phyloP scores from a whole-genome alignment of 176 grass and related monocot species.

The Oropetium thomaeum region DNA sequence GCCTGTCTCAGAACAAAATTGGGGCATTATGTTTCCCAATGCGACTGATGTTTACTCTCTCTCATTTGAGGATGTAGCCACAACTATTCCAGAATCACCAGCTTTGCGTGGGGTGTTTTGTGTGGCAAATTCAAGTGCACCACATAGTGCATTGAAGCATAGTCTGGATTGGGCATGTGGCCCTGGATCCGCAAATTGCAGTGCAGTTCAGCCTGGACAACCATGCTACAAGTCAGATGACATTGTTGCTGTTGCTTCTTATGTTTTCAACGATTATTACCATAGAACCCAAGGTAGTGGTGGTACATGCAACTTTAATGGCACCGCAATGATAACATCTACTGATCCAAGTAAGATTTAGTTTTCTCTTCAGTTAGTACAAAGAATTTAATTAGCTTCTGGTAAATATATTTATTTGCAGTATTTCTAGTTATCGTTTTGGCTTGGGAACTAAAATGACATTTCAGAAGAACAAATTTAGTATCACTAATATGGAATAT shows the following conservation, averaged over 20 bases:
- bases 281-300: constrained; percentile 88
- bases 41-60: constrained; percentile 63
- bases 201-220: constrained; percentile 78
- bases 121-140: constrained; percentile 78
- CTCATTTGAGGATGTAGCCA: constrained; percentile 54
- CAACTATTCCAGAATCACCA: constrained; percentile 50
- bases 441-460: background rate
- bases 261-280: constrained; percentile 96
- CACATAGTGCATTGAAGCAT: constrained; percentile 66
- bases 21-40: constrained; percentile 85
- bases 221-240: constrained; percentile 80
- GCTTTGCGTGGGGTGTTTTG: constrained; percentile 73
- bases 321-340: constrained; percentile 76
- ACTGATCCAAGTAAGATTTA: constrained; percentile 85
- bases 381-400: constrained; percentile 2
- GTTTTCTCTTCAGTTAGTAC: constrained; percentile 9
- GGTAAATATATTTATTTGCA: background rate
- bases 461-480: background rate
- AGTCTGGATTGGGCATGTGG: constrained; percentile 98
- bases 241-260: constrained; percentile 81
- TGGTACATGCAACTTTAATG: constrained; percentile 90
- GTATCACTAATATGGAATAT: background rate
- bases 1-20: constrained; percentile 71
- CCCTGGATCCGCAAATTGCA: constrained; percentile 94
- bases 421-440: constrained; percentile 5